Conservation (phyloP, 2,329 filamentous ascomycete genomes). For the Fusarium armeniacum region DNA sequence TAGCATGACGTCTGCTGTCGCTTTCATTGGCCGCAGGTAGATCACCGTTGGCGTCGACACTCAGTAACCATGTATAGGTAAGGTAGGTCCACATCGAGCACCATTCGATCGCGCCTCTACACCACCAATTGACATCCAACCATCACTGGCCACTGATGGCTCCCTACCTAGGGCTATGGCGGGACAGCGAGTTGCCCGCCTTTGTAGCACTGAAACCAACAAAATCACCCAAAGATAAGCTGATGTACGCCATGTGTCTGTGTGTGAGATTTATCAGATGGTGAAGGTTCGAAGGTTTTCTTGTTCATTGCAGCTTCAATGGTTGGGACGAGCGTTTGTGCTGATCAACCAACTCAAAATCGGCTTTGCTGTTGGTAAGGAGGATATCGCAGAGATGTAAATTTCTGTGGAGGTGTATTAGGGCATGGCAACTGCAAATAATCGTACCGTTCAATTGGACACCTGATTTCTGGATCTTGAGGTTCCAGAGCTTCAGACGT, state of each 20-base stretch:
- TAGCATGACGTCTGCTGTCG: conserved; percentile 43
- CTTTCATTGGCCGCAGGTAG: conserved; percentile 38
- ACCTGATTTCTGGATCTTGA: conserved; percentile 39
- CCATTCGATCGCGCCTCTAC: conserved; percentile 41
- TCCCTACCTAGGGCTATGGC: conserved; percentile 17
- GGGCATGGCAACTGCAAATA: conserved; percentile 49
- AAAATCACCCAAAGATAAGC: conserved; percentile 25
- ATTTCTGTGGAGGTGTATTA: conserved; percentile 50
- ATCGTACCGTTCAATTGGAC: conserved; percentile 49
- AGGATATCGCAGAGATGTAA: neutral
- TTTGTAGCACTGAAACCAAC: conserved; percentile 29
- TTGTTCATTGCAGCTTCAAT: neutral
- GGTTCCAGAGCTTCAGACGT: conserved; percentile 44
- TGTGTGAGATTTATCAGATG: conserved; percentile 11
- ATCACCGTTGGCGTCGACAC: conserved; percentile 45
- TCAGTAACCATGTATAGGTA: conserved; percentile 39
- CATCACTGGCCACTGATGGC: conserved; percentile 36
- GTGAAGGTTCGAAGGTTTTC: neutral
- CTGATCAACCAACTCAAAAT: neutral
- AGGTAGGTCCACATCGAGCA: conserved; percentile 36
- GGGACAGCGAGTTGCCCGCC: conserved; percentile 28
- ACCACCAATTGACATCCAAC: conserved; percentile 41
- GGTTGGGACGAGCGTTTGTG: neutral
- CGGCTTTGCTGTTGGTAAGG: conserved; percentile 1
- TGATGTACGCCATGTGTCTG: conserved; percentile 17